phyloP scores from a whole-genome alignment of 2,329 filamentous ascomycete species.

The Hymenotorrendiella dingleyae region DNA sequence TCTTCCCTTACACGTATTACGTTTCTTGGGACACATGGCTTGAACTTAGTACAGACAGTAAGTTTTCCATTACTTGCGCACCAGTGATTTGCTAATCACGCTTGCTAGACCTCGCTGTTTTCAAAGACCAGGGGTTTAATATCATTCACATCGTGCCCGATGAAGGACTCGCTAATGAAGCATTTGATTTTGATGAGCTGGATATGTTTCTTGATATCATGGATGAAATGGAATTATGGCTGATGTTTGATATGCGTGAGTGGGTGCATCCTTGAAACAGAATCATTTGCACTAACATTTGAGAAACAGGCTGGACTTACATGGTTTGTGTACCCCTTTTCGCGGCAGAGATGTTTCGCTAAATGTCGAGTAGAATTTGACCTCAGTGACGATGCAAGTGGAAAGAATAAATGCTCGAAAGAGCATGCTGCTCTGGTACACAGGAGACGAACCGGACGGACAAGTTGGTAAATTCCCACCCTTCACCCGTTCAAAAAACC shows the following conservation, averaged over 20 bases:
- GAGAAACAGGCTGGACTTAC: neutral
- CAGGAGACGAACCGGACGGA: constrained; percentile 45
- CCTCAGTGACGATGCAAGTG: constrained; percentile 31
- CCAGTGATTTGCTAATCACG: neutral
- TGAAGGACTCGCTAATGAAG: constrained; percentile 28
- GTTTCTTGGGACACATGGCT: constrained; percentile 34
- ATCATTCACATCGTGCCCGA: constrained; percentile 34
- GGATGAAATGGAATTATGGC: constrained; percentile 37
- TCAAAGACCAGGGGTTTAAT: constrained; percentile 34
- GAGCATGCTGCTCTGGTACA: constrained; percentile 38
- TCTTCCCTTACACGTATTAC: constrained; percentile 43
- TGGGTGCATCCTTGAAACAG: constrained; percentile 35
- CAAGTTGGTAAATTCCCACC: constrained; percentile 8
- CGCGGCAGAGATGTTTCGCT: no score
- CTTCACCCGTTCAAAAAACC: neutral
- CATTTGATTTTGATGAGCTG: constrained; percentile 31
- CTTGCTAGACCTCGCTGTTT: neutral
- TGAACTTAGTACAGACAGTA: constrained; percentile 30
- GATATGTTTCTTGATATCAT: constrained; percentile 34
- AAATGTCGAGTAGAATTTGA: constrained; percentile 34
- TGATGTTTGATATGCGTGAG: constrained; percentile 37
- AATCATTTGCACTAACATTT: neutral
- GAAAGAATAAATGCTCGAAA: constrained; percentile 9
- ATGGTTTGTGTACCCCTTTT: no score
- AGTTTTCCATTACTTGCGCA: neutral